Evolutionary conservation across 106 monocot species (phyloP), one percentile per base, ranked within the genome.

Genomic region (Allium sativum): DNA sequence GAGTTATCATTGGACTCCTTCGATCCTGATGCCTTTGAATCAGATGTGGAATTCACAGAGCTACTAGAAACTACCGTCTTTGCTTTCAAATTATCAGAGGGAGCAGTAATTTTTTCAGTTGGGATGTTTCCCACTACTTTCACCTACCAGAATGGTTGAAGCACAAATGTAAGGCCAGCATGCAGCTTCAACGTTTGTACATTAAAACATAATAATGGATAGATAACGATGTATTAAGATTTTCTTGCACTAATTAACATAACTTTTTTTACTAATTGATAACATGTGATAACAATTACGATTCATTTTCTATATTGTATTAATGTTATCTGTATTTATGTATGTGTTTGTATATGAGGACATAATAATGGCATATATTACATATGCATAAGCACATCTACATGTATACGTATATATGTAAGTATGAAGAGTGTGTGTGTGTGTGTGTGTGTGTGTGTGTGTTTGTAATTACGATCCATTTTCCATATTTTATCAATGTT

Each of bases 61-160:
- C 62, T 62, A 50, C 20, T 12, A 50, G 40, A 5, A 18, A 55
- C n/a, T 17, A 58, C 61, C 21, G 62, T 62, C 42, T 41, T 65
- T 56, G 43, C 41, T 50, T 40, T 74, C 42, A 70, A n/a, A 71
- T 75, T 83, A 56, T 42, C 44, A 52, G 69, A 52, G 21, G 64
- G 59, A 55, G 48, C 65, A 66, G 68, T 52, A 52, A 54, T 10
- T 10, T 68, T 57, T 10, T 54, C 22, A 2, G 51, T 13, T 21
- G 48, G 22, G 58, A 22, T 78, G 6, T 65, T 69, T 19, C 75
- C 78, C 55, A 56, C 40, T 61, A 83, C 73, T 61, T 82, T 86
- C 9, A 82, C 70, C 81, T 86, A 48, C 43, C 48, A 64, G 16
- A 22, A 62, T 43, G 12, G 21, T 12, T 46, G 20, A 13, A 20